Evolutionary conservation across 805 yeast genomes (phyloP), one percentile per base, ranked within the genome.

Genomic region (Starmerella geochares): DNA sequence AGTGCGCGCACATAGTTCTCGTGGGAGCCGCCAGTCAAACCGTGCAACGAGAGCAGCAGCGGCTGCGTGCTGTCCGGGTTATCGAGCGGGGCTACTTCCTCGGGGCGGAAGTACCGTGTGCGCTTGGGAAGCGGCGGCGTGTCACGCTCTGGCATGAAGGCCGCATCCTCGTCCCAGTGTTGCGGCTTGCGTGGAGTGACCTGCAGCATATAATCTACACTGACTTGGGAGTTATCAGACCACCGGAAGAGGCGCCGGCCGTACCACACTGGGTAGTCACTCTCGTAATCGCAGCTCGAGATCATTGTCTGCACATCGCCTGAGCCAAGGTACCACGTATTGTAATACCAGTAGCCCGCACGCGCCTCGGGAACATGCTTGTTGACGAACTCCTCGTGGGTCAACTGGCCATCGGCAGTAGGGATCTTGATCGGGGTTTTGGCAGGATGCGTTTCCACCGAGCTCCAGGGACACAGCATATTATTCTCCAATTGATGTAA

Each of bases 21-120:
- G 54, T 81, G 83, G n/a, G 88, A 80, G 0, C 94, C 92, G 5
- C 95, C 95, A 1, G 84, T 80, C 33, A 85, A 73, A 0, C 95
- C 95, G 61, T 86, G 94, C 37, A 83, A 65, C 3, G 77, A 66
- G 27, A 85, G 73, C 16, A 82, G 68, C 60, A 86, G 69, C 2
- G 94, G 94, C 43, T 64, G 71, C 2, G 69, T 57, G 44, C 65
- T 69, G 9, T 35, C 23, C 2, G 57, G 53, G 17, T 67, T 67
- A 14, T 50, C 69, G 45, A 58, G 57, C 6, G 52, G 51, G 0
- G 54, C 63, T 39, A 75, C 55, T 61, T 82, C 90, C 2, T 49
- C 65, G 41, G 63, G 76, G 55, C 54, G 52, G 54, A 78, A 67
- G 53, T 73, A 77, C 49, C 86, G 65, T 1, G 85, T 78, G 54